A percentile compares a stretch with the other conserved stretches of the same genome.
Conservation (phyloP, 495 filamentous ascomycete species). For the Xylaria scruposa region DNA sequence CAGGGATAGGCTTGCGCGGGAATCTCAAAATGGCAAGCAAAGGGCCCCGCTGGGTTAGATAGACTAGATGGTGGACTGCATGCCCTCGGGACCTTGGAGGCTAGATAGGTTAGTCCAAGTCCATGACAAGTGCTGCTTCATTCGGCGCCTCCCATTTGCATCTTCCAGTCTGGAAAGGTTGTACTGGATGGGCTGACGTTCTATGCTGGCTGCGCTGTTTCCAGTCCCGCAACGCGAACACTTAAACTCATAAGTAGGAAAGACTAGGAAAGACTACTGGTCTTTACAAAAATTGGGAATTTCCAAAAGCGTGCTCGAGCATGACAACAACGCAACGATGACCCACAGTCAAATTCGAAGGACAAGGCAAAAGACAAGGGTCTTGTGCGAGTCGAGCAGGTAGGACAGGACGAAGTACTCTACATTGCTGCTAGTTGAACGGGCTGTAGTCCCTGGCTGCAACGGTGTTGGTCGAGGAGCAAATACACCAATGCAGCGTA, state of each 20-base stretch:
- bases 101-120: slow-evolving; percentile 8
- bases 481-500: background rate
- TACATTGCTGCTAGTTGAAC: slow-evolving; percentile 5
- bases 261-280: background rate
- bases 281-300: slow-evolving; percentile 6
- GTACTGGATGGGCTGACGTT: background rate
- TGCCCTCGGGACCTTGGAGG: slow-evolving; percentile 13
- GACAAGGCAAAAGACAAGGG: slow-evolving; percentile 12
- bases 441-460: slow-evolving; percentile 8
- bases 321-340: slow-evolving; percentile 17
- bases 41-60: slow-evolving; percentile 11
- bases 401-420: slow-evolving; percentile 12
- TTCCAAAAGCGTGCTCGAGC: slow-evolving; percentile 24
- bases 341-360: slow-evolving; percentile 7
- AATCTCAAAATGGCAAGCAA: slow-evolving; percentile 24
- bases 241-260: background rate
- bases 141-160: background rate
- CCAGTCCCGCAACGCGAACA: slow-evolving; percentile 9
- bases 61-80: slow-evolving; percentile 11
- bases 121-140: background rate
- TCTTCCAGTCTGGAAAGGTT: background rate
- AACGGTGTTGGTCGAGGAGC: background rate
- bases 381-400: slow-evolving; percentile 12
- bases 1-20: slow-evolving; percentile 19
- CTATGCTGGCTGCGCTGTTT: background rate